Evolutionary conservation across 108 stramenopile species (phyloP).

Genomic region (Pseudonitzschia multistriata): DNA sequence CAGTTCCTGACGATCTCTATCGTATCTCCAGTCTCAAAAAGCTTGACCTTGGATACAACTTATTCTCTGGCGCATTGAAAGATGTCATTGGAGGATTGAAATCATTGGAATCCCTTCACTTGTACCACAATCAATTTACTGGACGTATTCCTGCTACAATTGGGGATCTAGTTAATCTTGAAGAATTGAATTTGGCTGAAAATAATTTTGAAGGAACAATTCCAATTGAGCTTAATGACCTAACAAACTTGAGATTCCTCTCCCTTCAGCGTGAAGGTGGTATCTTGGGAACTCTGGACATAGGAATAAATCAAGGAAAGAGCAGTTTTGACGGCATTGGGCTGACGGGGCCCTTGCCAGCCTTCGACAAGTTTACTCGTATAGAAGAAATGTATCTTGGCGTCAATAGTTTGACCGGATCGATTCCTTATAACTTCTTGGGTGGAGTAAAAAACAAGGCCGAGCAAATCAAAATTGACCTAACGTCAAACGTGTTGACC

Average conservation of each 20-base stretch:
- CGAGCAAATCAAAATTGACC: conserved; percentile 34
- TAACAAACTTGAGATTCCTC: conserved; percentile 41
- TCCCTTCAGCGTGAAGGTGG: conserved; percentile 44
- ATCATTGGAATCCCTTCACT: conserved; percentile 39
- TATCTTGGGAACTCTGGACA: conserved; percentile 28
- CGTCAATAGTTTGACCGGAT: conserved; percentile 43
- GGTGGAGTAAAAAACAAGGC: conserved; percentile 33
- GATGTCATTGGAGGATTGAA: conserved; percentile 30
- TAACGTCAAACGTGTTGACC: conserved; percentile 42
- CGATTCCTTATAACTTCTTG: conserved; percentile 51
- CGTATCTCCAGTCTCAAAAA: conserved; percentile 20
- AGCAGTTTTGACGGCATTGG: conserved; percentile 31
- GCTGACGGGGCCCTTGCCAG: conserved; percentile 34
- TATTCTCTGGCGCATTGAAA: conserved; percentile 17
- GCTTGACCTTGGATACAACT: conserved; percentile 41
- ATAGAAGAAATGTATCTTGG: conserved; percentile 38
- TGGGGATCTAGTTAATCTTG: conserved; percentile 27
- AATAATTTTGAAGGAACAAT: conserved; percentile 37
- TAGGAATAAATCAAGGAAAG: conserved; percentile 27
- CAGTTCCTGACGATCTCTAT: conserved; percentile 28
- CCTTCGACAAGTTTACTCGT: conserved; percentile 21
- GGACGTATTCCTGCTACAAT: conserved; percentile 37
- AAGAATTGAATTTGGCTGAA: conserved; percentile 34
- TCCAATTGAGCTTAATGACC: conserved; percentile 40
- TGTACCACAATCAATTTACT: conserved; percentile 52